Base-by-base conservation (phyloP, 306 rosid species). In the Dalbergia cochinchinensis region DNA sequence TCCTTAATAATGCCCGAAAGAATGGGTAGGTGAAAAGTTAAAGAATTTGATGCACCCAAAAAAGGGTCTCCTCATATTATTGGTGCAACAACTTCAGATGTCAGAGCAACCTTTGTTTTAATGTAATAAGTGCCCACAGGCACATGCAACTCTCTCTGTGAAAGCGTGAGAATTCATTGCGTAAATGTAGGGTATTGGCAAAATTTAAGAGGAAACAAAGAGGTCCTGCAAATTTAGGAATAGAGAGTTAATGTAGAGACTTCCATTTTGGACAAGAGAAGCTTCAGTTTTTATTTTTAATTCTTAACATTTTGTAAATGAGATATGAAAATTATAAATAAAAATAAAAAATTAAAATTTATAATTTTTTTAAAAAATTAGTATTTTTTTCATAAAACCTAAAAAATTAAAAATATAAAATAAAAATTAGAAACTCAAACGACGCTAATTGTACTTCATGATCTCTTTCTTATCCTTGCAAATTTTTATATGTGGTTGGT, bases 1-100 rank as follows among this genome's bases (percentile, higher is more conserved):
- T 16, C 62, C 31, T 45, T 26, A 78, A 55, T 39, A 69, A 55
- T 35, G 33, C 19, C 45, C 37, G 39, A 42, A 48, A 69, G 47
- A 75, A 64, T 69, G 50, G 78, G 84, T 76, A 75, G 89, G 73
- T 76, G 80, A 80, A 79, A 33, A 71, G 80, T 62, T 83, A 65
- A 48, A 76, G 42, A 68, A 45, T 20, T 76, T 83, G 15, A 44
- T 31, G 86, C 59, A 39, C 20, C 19, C 37, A 65, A 41, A 69
- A 33, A 69, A 16, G 67, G 37, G 42, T 19, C 60, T 39, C 45
- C 45, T 67, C 54, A 31, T 62, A 8, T 76, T 5, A 33, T 35
- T 47, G 45, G 67, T 80, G 18, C 8, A 12, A 41, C 50, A 15
- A 73, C 31, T 26, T 26, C 33, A 53, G 34, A 11, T 39, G 35